Percentiles rank a stretch among this genome's conserved stretches.
phyloP scores from a whole-genome alignment of 495 filamentous ascomycete species.

The Penicillium argentinense region DNA sequence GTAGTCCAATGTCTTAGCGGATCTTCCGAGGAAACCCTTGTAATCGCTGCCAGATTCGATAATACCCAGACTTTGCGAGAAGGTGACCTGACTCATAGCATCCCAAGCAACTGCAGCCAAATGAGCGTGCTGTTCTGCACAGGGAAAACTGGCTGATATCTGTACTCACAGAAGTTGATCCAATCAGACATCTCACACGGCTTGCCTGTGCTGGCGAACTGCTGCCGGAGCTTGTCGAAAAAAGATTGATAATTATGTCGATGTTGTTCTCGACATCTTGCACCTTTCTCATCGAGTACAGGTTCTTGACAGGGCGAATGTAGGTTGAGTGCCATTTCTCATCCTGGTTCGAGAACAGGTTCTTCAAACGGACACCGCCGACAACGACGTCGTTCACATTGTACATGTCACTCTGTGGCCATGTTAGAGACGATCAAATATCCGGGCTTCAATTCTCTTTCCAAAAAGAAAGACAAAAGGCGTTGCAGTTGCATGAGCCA shows the following conservation, averaged over 20 bases:
- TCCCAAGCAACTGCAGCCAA: conserved; percentile 40
- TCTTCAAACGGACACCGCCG: conserved; percentile 20
- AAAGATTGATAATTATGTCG: conserved; percentile 28
- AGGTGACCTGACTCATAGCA: conserved; percentile 34
- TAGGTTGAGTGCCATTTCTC: conserved; percentile 32
- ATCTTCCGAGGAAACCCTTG: conserved; percentile 21
- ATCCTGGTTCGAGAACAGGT: conserved; percentile 30
- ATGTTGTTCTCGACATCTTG: conserved; percentile 26
- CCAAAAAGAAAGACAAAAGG: too few species aligned
- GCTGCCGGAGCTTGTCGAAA: conserved; percentile 22
- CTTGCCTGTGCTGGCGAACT: conserved; percentile 14
- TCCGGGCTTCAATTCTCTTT: neutral
- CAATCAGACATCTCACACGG: conserved; percentile 23
- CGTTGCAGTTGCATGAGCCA: too few species aligned
- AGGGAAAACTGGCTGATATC: too few species aligned
- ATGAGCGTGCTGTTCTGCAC: too few species aligned
- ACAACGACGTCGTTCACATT: conserved; percentile 27
- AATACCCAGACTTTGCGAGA: conserved; percentile 29
- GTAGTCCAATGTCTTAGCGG: conserved; percentile 30
- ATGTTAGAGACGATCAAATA: neutral
- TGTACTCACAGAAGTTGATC: conserved; percentile 20
- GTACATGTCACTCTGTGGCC: conserved; percentile 32
- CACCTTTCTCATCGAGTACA: conserved; percentile 33
- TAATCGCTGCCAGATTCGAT: conserved; percentile 22
- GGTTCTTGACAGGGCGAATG: conserved; percentile 22